Evolutionary conservation across 495 filamentous ascomycete genomes (phyloP).

Genomic region (Mytilinidion resinicola): DNA sequence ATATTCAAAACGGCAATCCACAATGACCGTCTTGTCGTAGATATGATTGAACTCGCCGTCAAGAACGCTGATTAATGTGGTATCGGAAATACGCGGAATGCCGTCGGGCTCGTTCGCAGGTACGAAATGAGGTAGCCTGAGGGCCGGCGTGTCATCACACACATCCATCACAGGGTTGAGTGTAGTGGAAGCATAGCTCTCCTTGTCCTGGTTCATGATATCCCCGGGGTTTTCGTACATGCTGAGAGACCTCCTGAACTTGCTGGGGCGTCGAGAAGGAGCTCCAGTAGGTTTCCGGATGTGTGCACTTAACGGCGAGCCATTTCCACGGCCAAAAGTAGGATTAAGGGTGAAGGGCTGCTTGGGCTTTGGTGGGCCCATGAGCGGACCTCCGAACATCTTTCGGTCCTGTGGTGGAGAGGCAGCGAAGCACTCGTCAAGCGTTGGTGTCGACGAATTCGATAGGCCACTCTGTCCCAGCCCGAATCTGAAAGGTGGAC

Average conservation of each 20-base stretch:
- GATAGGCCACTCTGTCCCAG: conserved; percentile 50
- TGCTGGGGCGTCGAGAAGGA: conserved; percentile 70
- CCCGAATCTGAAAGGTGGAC: conserved; percentile 71
- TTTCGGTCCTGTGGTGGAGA: conserved; percentile 69
- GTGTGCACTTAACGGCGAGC: conserved; percentile 64
- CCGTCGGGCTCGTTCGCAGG: conserved; percentile 72
- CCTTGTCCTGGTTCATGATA: conserved; percentile 64
- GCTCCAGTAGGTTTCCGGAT: conserved; percentile 66
- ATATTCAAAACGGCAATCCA: conserved; percentile 98
- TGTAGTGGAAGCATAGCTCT: conserved; percentile 44
- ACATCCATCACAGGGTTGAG: conserved; percentile 73
- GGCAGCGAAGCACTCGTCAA: conserved; percentile 71
- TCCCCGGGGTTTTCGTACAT: conserved; percentile 95
- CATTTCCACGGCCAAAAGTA: conserved; percentile 52
- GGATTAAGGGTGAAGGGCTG: conserved; percentile 47
- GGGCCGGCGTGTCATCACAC: conserved; percentile 55
- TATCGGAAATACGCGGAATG: conserved; percentile 77
- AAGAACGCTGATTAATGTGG: conserved; percentile 75
- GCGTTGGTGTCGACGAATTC: conserved; percentile 53
- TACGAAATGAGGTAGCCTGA: conserved; percentile 76
- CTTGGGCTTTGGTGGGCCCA: conserved; percentile 53
- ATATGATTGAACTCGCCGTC: conserved; percentile 71
- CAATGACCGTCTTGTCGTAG: conserved; percentile 72
- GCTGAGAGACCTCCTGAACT: conserved; percentile 85
- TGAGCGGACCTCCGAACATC: conserved; percentile 50